A percentile compares a stretch with the other conserved stretches of the same genome.
Conservation (phyloP, 2,329 filamentous ascomycete species). For the Talaromyces sp. region DNA sequence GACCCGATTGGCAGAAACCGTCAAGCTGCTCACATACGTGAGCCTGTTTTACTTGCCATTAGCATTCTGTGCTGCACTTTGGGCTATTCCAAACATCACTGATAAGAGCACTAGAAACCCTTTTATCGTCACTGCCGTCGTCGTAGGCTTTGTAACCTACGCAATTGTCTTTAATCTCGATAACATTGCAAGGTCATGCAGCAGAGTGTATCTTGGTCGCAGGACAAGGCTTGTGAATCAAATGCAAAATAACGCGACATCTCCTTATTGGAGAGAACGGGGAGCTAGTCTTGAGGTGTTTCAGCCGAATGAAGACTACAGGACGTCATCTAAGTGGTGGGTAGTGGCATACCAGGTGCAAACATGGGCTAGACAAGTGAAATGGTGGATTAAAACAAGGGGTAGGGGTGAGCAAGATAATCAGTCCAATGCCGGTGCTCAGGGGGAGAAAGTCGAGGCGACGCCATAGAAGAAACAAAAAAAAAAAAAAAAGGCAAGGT, state of each 20-base stretch:
- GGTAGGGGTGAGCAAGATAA: too few species aligned
- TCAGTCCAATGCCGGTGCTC: too few species aligned
- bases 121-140: background rate
- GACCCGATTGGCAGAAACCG: background rate
- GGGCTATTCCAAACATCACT: background rate
- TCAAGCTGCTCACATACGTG: background rate
- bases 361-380: too few species aligned
- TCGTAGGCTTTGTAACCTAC: background rate
- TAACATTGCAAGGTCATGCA: background rate
- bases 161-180: background rate
- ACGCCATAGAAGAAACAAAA: too few species aligned
- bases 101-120: background rate
- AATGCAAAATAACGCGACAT: background rate
- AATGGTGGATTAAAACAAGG: too few species aligned
- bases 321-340: background rate
- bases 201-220: background rate
- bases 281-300: background rate
- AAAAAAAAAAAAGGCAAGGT: too few species aligned
- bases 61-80: background rate
- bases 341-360: background rate
- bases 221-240: background rate
- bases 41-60: background rate
- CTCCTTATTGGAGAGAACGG: background rate
- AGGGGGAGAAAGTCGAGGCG: too few species aligned
- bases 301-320: background rate